Base-by-base conservation (phyloP, 2,329 filamentous ascomycete genomes). In the Leptographium procerum region DNA sequence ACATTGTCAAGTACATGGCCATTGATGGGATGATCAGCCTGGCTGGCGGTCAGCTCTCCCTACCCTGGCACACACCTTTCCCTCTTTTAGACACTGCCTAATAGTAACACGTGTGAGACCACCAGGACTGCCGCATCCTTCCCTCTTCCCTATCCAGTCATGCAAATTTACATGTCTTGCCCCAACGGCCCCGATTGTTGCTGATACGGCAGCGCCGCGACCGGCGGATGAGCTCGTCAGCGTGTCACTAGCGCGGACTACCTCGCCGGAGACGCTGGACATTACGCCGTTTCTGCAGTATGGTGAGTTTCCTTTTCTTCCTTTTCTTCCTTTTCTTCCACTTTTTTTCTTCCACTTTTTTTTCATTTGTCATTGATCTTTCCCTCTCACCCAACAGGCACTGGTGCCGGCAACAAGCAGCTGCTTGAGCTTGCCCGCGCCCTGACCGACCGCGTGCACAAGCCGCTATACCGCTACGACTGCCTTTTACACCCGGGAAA, bases 21-120 rank as follows among this genome's bases (percentile, higher is more conserved):
- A 62, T 64, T n/a, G 68, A 70, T 58, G 68, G 67, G 16, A 70
- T 70, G 69, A 66, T 70, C 31, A 68, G 65, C 55, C 57, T 69
- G 6, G 68, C 68, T 2, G 68, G 67, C 61, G 68, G 67, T 68
- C 53, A 54, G 47, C 40, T 29, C 5, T 51, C 3, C 13, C 24
- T 10, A 29, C 19, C 13, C 34, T 3, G 9, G 13, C 19, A 6
- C 22, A 10, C 10, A 4, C 36, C 34, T 10, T 6, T 28, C 26
- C 16, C 16, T 29, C 33, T 51, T 16, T 28, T 13, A 13, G 22
- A 14, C 9, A 3, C 1, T 10, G 10, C 4, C 40, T 54, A 13
- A 36, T 14, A n/a, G n/a, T n/a, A n/a, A n/a, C n/a, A n/a, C 14
- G 3, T 9, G 1, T 16, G 10, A 7, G 13, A 16, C 22, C 26